Evolutionary conservation across 257 asterid genomes (phyloP), one percentile per base, ranked within the genome.

Genomic region (Jasminum sambac): DNA sequence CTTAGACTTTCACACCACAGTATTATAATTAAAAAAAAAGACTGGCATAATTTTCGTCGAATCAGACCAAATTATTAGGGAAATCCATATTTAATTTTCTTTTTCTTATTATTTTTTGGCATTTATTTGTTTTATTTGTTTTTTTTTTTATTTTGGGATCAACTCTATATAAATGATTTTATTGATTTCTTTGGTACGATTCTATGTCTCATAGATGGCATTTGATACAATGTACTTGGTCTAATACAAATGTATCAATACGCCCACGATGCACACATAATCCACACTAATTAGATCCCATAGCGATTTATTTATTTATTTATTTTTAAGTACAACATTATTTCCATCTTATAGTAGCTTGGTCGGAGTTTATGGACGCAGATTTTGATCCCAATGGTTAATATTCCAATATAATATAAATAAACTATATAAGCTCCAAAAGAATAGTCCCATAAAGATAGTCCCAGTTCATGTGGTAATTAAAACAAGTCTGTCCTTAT

Each of bases 361-460:
- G 70, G 82, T 73, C 78, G 80, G 84, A 77, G 57, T 72, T 79
- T 67, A 69, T 73, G 76, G 37, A 76, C 71, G 38, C 80, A 67
- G 58, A 79, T 70, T 63, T 78, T 37, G 78, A 76, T 76, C 77
- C 81, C 85, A 40, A 72, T 42, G 59, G 55, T 61, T 70, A 26
- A 64, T 69, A 69, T 41, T 57, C 43, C 23, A 3, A 69, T 48
- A 46, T 46, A 46, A 46, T 55, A 25, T 12, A 12, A 46, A 16
- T 46, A n/a, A n/a, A n/a, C n/a, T n/a, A n/a, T n/a, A n/a, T n/a
- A n/a, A n/a, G n/a, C n/a, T n/a, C n/a, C n/a, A n/a, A n/a, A n/a
- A n/a, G n/a, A n/a, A n/a, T n/a, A n/a, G n/a, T n/a, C n/a, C n/a
- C n/a, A n/a, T n/a, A n/a, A n/a, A n/a, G n/a, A n/a, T n/a, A n/a